A percentile compares a stretch with the other conserved stretches of the same genome.
phyloP scores from a whole-genome alignment of 2,329 filamentous ascomycete genomes.

The Samsoniella hepiali region DNA sequence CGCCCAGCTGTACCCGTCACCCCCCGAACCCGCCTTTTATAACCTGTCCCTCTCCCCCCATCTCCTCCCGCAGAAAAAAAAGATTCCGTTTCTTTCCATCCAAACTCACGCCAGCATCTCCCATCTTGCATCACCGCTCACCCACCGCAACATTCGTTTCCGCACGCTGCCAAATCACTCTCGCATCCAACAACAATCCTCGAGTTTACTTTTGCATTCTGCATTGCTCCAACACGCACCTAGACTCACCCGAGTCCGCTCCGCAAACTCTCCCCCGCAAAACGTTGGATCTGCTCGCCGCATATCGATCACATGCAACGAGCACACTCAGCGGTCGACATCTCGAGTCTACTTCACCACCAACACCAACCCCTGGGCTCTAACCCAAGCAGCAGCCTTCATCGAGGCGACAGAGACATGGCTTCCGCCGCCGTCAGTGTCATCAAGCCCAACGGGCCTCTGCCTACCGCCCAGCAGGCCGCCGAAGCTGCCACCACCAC shows the following conservation, averaged over 20 bases:
- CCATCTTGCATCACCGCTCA: background rate
- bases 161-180: slow-evolving; percentile 1
- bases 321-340: slow-evolving; percentile 69
- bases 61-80: slow-evolving; percentile 22
- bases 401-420: slow-evolving; percentile 45
- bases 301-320: slow-evolving; percentile 67
- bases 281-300: slow-evolving; percentile 17
- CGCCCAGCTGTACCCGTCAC: slow-evolving; percentile 16
- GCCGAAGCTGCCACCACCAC: slow-evolving; percentile 47
- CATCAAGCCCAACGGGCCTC: slow-evolving; percentile 60
- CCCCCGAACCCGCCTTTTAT: slow-evolving; percentile 28
- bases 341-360: slow-evolving; percentile 72
- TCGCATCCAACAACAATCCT: slow-evolving; percentile 1
- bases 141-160: slow-evolving; percentile 14
- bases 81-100: slow-evolving; percentile 22
- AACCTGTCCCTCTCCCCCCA: slow-evolving; percentile 27
- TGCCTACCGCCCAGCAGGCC: slow-evolving; percentile 62
- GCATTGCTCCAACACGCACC: background rate
- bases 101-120: slow-evolving; percentile 18
- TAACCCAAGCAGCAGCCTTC: slow-evolving; percentile 26
- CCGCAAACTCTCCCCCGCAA: background rate
- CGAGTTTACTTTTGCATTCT: background rate
- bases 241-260: background rate
- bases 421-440: slow-evolving; percentile 48
- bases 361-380: slow-evolving; percentile 25